A percentile compares a stretch with the other conserved stretches of the same genome.
phyloP scores from a whole-genome alignment of 2,329 filamentous ascomycete species.

The Alternaria ethzedia region DNA sequence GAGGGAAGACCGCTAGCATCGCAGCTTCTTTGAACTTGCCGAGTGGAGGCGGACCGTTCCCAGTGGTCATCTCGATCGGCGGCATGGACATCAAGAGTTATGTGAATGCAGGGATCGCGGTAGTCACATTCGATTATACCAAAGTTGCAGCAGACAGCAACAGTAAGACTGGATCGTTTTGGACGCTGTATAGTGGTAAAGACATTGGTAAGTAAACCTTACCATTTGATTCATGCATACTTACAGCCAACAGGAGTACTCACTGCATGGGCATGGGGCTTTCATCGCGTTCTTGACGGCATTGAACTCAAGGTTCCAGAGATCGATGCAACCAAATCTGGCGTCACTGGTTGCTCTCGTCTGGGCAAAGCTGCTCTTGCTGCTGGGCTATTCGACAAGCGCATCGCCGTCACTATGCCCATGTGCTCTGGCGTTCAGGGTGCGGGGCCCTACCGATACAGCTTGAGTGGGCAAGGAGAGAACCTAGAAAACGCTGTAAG shows the following conservation, averaged over 20 bases:
- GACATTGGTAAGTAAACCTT: conserved; percentile 54
- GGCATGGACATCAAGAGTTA: conserved; percentile 58
- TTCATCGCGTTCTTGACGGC: conserved; percentile 47
- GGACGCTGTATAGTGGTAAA: conserved; percentile 57
- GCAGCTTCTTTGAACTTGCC: conserved; percentile 54
- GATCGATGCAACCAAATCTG: conserved; percentile 42
- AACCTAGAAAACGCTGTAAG: conserved; percentile 51
- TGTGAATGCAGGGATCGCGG: conserved; percentile 55
- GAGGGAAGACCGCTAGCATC: conserved; percentile 55
- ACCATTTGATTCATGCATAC: neutral
- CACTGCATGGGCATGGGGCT: conserved; percentile 50
- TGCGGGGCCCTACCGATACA: conserved; percentile 47
- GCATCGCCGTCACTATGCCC: conserved; percentile 48
- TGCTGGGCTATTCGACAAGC: conserved; percentile 44
- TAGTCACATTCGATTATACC: conserved; percentile 59
- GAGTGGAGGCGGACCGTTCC: conserved; percentile 49
- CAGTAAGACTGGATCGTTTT: conserved; percentile 58
- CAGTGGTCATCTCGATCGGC: conserved; percentile 59
- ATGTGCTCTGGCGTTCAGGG: conserved; percentile 47
- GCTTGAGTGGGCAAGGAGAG: conserved; percentile 53
- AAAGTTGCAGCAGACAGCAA: conserved; percentile 59
- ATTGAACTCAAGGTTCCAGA: conserved; percentile 46
- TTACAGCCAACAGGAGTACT: conserved; percentile 32
- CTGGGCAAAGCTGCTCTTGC: conserved; percentile 46
- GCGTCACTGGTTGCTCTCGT: conserved; percentile 47